phyloP scores from a whole-genome alignment of 768 basidiomycete species.

The Auriscalpium orientale region DNA sequence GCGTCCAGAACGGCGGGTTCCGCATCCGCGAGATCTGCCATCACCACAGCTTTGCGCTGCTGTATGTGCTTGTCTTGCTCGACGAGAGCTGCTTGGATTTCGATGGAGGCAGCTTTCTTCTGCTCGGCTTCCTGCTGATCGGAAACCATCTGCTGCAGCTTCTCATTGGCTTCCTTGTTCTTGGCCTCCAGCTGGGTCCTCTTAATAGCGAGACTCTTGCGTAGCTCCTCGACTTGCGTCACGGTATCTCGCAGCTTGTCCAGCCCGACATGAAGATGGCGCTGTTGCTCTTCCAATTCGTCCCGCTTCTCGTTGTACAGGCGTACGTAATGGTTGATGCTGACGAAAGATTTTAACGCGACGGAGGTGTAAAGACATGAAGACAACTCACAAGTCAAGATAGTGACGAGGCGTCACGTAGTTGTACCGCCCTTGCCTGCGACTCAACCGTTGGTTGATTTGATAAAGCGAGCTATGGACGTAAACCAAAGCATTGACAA shows the following conservation, averaged over 20 bases:
- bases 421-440: conserved; percentile 91
- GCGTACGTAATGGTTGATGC: conserved; percentile 95
- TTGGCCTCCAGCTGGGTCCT: conserved; percentile 89
- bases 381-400: conserved; percentile 82
- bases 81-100: conserved; percentile 89
- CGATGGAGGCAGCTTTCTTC: conserved; percentile 93
- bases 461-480: conserved; percentile 86
- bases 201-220: conserved; percentile 92
- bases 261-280: conserved; percentile 95
- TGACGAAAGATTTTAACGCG: conserved; percentile 25
- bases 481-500: conserved; percentile 89
- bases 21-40: conserved; percentile 93
- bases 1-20: conserved; percentile 96
- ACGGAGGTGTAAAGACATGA: background rate
- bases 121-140: conserved; percentile 99
- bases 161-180: conserved; percentile 92
- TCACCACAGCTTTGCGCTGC: conserved; percentile 81
- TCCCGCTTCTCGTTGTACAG: conserved; percentile 95
- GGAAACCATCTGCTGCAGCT: conserved; percentile 93
- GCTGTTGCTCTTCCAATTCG: conserved; percentile 96
- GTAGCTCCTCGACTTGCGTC: conserved; percentile 91
- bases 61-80: conserved; percentile 88
- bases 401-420: conserved; percentile 97
- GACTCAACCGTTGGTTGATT: conserved; percentile 83
- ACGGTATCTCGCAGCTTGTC: conserved; percentile 96